Evolutionary conservation across 495 filamentous ascomycete genomes (phyloP).

Genomic region (Xylaria curta): DNA sequence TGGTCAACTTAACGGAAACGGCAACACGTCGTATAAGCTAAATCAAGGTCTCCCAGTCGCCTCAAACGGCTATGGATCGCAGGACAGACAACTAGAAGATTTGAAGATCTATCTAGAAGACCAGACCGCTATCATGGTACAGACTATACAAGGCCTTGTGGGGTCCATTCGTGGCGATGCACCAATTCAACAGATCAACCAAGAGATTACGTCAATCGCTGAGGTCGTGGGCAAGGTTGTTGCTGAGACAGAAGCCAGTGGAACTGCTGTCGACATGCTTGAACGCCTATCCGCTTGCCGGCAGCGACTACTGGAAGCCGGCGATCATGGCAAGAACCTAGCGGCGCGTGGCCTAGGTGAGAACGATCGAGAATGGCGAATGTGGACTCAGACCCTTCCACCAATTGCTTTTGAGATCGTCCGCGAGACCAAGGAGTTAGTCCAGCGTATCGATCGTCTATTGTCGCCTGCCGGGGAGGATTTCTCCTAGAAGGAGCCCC

Average conservation of each 20-base stretch:
- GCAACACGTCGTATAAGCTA: conserved; percentile 35
- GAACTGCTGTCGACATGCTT: conserved; percentile 67
- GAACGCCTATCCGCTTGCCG: conserved; percentile 68
- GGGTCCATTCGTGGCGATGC: conserved; percentile 76
- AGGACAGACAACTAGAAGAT: conserved; percentile 68
- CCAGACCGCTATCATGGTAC: conserved; percentile 79
- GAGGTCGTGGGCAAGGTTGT: conserved; percentile 73
- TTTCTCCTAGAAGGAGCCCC: conserved; percentile 43
- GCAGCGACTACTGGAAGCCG: conserved; percentile 69
- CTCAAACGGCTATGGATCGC: conserved; percentile 41
- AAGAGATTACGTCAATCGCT: conserved; percentile 74
- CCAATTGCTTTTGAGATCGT: conserved; percentile 90
- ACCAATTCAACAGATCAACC: conserved; percentile 67
- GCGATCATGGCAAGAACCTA: conserved; percentile 65
- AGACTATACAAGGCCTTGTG: conserved; percentile 82
- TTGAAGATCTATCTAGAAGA: conserved; percentile 83
- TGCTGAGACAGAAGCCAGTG: conserved; percentile 65
- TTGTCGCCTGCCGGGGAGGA: conserved; percentile 49
- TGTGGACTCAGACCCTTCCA: conserved; percentile 73
- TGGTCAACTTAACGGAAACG: conserved; percentile 39
- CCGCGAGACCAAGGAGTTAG: conserved; percentile 79
- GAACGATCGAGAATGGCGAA: conserved; percentile 60
- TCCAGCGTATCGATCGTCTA: conserved; percentile 50
- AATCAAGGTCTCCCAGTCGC: conserved; percentile 46
- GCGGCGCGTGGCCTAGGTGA: conserved; percentile 53